phyloP scores from a whole-genome alignment of 345 rosid genomes.

The Populus nigra region DNA sequence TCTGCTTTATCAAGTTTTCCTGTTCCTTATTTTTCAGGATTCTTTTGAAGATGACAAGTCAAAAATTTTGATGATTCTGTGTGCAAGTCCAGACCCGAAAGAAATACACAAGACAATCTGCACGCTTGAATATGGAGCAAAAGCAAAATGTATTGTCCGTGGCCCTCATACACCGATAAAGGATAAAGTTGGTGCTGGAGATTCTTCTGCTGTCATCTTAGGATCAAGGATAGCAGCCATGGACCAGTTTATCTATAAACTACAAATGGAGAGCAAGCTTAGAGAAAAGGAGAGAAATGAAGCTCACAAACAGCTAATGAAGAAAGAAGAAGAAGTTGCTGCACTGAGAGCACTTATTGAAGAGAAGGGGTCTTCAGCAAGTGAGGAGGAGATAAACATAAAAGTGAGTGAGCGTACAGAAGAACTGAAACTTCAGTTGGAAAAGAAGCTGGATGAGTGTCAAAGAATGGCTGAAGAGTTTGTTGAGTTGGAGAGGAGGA shows the following conservation, averaged over 20 bases:
- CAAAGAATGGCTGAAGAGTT: constrained; percentile 80
- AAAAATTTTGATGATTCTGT: constrained; percentile 86
- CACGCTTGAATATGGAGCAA: constrained; percentile 96
- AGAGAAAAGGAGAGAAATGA: constrained; percentile 77
- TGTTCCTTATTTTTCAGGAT: constrained; percentile 49
- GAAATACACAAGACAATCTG: constrained; percentile 94
- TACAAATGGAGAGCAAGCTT: constrained; percentile 80
- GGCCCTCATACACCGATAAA: constrained; percentile 73
- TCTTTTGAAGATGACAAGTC: constrained; percentile 96
- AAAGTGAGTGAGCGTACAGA: constrained; percentile 67
- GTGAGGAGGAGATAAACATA: constrained; percentile 70
- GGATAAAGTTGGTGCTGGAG: constrained; percentile 64
- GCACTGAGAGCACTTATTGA: constrained; percentile 52
- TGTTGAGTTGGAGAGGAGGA: constrained; percentile 81
- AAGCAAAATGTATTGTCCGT: constrained; percentile 92
- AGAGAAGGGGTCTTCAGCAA: constrained; percentile 47
- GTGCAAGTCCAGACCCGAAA: constrained; percentile 96
- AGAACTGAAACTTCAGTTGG: constrained; percentile 54
- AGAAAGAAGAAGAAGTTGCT: constrained; percentile 83
- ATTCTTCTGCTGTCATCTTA: constrained; percentile 54
- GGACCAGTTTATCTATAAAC: constrained; percentile 81
- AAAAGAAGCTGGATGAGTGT: constrained; percentile 73
- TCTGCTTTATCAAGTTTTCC: neutral
- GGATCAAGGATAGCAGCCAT: constrained; percentile 83
- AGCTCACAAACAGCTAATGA: constrained; percentile 62